Evolutionary conservation across 352 stramenopile species (phyloP).

Genomic region (Phytophthora pini): DNA sequence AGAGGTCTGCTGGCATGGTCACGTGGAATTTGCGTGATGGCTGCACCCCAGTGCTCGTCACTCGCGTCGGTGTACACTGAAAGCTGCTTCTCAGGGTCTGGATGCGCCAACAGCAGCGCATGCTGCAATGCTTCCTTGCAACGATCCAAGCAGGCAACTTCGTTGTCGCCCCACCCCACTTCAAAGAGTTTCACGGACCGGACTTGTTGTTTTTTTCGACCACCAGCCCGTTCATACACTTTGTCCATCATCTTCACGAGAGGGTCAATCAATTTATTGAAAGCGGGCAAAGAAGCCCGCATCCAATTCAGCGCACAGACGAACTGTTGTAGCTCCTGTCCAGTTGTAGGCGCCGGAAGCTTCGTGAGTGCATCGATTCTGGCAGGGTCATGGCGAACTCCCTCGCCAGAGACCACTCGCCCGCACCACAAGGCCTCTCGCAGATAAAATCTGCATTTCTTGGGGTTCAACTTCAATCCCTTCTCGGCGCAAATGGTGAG

Average conservation of each 20-base stretch:
- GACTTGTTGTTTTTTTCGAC: not conserved
- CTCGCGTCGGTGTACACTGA: slow-evolving; percentile 5
- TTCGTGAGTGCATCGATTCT: not conserved
- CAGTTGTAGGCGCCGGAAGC: not conserved
- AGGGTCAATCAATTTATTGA: slow-evolving; percentile 8
- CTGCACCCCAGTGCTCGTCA: slow-evolving; percentile 7
- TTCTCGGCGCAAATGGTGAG: too few relatives aligned
- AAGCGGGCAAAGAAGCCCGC: not conserved
- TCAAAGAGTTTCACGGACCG: not conserved
- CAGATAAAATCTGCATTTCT: slow-evolving; percentile 14
- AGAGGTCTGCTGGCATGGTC: too few relatives aligned
- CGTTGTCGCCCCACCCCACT: not conserved
- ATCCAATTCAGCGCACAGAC: slow-evolving; percentile 11
- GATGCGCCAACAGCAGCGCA: not conserved
- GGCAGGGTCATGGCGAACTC: slow-evolving; percentile 8
- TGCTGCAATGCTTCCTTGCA: slow-evolving; percentile 1
- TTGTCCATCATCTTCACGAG: slow-evolving; percentile 1
- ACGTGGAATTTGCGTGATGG: slow-evolving; percentile 1
- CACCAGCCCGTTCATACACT: slow-evolving; percentile 6
- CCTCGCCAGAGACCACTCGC: slow-evolving; percentile 1
- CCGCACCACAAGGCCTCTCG: slow-evolving; percentile 10
- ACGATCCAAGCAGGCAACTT: not conserved
- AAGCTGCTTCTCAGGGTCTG: not conserved
- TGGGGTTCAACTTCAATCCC: not conserved
- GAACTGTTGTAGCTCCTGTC: slow-evolving; percentile 14